phyloP scores from a whole-genome alignment of 139 green algal species.

The Desmodesmus armatus region DNA sequence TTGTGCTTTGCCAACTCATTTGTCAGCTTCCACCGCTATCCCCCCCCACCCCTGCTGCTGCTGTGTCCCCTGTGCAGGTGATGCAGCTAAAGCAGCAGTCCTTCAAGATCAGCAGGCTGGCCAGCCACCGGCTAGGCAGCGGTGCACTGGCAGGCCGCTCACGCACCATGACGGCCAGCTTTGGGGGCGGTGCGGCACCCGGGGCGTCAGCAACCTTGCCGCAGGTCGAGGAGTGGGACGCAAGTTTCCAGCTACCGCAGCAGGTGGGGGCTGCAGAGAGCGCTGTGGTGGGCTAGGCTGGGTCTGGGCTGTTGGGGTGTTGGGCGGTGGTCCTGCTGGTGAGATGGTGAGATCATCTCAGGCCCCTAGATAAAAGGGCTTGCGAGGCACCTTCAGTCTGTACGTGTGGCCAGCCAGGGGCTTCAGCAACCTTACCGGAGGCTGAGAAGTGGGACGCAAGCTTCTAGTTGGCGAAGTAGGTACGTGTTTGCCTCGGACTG shows the following conservation, averaged over 20 bases:
- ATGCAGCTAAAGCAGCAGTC: background rate
- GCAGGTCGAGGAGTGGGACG: constrained; percentile 6
- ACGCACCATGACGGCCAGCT: background rate
- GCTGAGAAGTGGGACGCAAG: constrained; percentile 5
- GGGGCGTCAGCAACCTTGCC: background rate
- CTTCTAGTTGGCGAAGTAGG: constrained; percentile 20
- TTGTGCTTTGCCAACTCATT: too few species aligned
- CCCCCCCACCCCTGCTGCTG: background rate
- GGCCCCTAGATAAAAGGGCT: too few species aligned
- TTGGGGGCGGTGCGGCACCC: background rate
- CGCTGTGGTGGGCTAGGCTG: too few species aligned
- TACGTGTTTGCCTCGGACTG: too few species aligned
- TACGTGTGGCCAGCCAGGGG: too few species aligned
- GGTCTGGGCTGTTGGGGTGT: too few species aligned
- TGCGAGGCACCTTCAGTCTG: too few species aligned
- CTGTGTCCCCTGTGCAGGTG: background rate
- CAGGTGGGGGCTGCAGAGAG: background rate
- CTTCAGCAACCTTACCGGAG: background rate
- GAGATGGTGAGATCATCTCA: too few species aligned
- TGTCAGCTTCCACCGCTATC: too few species aligned
- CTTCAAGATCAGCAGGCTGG: background rate
- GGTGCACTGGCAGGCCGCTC: too few species aligned
- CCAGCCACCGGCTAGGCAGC: constrained; percentile 16
- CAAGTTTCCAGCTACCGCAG: constrained; percentile 17
- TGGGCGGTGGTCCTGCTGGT: too few species aligned